These are phyloP conservation scores for Alternaria solani DNA, from an alignment of 2,329 filamentous ascomycete species.

Conservation along the genomic window DNA sequence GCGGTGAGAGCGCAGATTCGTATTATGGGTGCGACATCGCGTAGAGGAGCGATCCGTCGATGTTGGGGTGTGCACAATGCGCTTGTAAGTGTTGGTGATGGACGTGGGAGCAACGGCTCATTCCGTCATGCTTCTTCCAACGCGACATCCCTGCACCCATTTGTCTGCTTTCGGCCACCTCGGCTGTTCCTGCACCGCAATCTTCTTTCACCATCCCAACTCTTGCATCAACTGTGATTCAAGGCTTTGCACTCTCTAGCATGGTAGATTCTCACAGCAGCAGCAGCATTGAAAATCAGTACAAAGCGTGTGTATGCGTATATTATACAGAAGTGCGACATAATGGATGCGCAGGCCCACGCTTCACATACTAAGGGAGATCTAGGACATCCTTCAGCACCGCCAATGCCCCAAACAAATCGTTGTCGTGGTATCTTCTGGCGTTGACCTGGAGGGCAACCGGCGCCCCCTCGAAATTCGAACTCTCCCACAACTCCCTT, in stretches of 20 bases:
- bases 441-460: constrained; percentile 31
- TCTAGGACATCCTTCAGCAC: constrained; percentile 26
- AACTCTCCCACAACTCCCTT: constrained; percentile 28
- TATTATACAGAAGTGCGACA: background rate
- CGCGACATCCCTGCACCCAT: constrained; percentile 8
- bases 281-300: background rate
- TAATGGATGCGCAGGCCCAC: too few species aligned
- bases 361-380: constrained; percentile 11
- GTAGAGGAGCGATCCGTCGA: background rate
- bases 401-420: constrained; percentile 30
- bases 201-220: too few species aligned
- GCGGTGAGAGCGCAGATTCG: constrained; percentile 11
- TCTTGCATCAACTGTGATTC: background rate
- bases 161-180: constrained; percentile 9
- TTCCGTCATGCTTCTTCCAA: constrained; percentile 15
- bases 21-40: constrained; percentile 18
- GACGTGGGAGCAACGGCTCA: constrained; percentile 16
- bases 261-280: background rate
- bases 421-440: constrained; percentile 32
- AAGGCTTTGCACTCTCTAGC: background rate
- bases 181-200: constrained; percentile 1
- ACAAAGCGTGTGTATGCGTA: background rate
- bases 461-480: constrained; percentile 31
- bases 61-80: background rate
- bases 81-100: background rate